Conservation (phyloP, 345 rosid species). For the Arabidopsis arenosa region DNA sequence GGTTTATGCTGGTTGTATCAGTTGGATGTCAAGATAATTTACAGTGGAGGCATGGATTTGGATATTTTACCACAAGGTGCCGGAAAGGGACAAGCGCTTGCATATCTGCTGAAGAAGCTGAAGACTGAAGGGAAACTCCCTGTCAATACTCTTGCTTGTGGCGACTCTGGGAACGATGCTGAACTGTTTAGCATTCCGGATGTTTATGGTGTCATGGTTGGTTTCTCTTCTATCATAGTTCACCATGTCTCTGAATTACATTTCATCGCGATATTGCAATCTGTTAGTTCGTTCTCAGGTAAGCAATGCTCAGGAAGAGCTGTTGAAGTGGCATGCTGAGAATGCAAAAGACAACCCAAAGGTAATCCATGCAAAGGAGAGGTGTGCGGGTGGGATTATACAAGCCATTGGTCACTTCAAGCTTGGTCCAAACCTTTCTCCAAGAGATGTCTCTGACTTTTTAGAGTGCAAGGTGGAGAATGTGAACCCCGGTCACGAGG, state of each 20-base stretch:
- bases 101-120: slow-evolving; percentile 79
- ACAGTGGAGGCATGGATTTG: slow-evolving; percentile 95
- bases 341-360: slow-evolving; percentile 85
- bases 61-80: slow-evolving; percentile 96
- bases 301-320: slow-evolving; percentile 97
- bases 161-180: slow-evolving; percentile 99
- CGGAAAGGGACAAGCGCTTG: slow-evolving; percentile 98
- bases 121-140: slow-evolving; percentile 76
- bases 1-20: slow-evolving; percentile 36
- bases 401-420: slow-evolving; percentile 90
- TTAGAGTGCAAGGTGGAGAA: slow-evolving; percentile 44
- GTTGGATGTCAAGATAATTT: slow-evolving; percentile 94
- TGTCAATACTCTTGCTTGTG: slow-evolving; percentile 86
- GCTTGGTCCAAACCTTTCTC: slow-evolving; percentile 86
- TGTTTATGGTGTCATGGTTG: slow-evolving; percentile 92
- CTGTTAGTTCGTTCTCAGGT: slow-evolving; percentile 54
- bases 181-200: slow-evolving; percentile 92
- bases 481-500: slow-evolving; percentile 58
- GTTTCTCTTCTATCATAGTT: slow-evolving; percentile 33
- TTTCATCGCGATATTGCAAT: neutral
- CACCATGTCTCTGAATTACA: neutral
- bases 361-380: slow-evolving; percentile 80
- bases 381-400: slow-evolving; percentile 93
- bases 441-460: slow-evolving; percentile 76
- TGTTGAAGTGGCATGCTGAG: slow-evolving; percentile 87